Conservation (phyloP, 371 early-diverging fungal species). For the Coemansia sp. region DNA sequence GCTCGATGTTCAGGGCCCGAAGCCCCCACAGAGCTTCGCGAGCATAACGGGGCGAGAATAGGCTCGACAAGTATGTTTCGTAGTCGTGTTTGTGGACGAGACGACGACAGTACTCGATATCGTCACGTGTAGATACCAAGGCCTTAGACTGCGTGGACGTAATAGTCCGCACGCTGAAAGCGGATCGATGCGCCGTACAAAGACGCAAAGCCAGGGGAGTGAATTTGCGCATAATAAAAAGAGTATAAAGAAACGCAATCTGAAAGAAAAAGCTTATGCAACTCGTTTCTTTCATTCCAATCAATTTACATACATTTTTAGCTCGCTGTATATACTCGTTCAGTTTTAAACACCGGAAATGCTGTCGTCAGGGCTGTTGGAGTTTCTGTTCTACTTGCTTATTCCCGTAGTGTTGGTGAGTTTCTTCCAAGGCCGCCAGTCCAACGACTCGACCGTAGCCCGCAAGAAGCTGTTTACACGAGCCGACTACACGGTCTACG, state of each 20-base stretch:
- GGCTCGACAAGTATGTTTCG: conserved; percentile 70
- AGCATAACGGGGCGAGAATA: conserved; percentile 68
- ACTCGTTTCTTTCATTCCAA: background rate
- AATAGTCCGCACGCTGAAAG: background rate
- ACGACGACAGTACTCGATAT: conserved; percentile 42
- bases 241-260: background rate
- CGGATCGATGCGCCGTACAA: background rate
- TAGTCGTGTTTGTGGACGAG: conserved; percentile 64
- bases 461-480: conserved; percentile 13
- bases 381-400: conserved; percentile 35
- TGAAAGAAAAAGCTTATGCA: background rate
- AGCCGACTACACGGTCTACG: conserved; percentile 25
- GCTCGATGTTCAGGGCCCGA: conserved; percentile 85
- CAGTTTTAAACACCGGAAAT: background rate
- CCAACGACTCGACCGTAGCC: conserved; percentile 18
- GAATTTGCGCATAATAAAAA: conserved; percentile 1
- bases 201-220: background rate
- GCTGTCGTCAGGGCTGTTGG: conserved; percentile 28
- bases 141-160: background rate
- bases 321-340: background rate
- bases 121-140: conserved; percentile 10
- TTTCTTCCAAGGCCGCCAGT: conserved; percentile 25
- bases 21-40: conserved; percentile 72
- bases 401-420: conserved; percentile 34
- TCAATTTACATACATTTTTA: background rate